Evolutionary conservation across 2,329 filamentous ascomycete genomes (phyloP), one percentile per base, ranked within the genome.

Genomic region (Rhynchosporium agropyri): DNA sequence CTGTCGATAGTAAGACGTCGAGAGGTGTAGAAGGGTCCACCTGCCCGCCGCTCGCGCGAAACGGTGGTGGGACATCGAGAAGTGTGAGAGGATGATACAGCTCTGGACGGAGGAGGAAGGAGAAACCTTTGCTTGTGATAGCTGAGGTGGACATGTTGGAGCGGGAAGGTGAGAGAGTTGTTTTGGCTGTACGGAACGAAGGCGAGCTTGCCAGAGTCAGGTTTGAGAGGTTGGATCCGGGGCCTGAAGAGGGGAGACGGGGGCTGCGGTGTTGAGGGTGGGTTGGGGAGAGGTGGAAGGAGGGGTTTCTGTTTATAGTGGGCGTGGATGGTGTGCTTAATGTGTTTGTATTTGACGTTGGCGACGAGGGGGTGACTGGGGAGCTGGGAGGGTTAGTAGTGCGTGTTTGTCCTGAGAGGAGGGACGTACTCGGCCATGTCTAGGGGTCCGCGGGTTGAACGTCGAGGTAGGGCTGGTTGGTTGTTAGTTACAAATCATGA

Each of bases 31-130:
- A 82, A 0, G 85, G 78, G 0, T 80, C 75, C 0, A 91, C 88
- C 67, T 88, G 85, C 65, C 87, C 81, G 26, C 85, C 76, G 0
- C 90, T 84, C 67, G 84, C 84, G 65, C 90, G 86, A 75, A 97
- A 94, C 3, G 91, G 78, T 0, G 79, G 72, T 0, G 86, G 85
- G 12, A 87, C 76, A 65, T 82, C 80, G 50, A 86, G 81, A 15
- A 83, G 83, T 0, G 89, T 87, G 29, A 97, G 80, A 1, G 89
- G 86, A 73, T 97, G 93, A 79, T 94, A 97, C 61, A 93, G 89
- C 67, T 91, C 86, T 3, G 91, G 88, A 26, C 88, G 85, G 10
- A 95, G 84, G 51, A 97, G 86, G 74, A 89, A 94, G 20, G 88
- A 86, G 69, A 97, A 90, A 78, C 96, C 89, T 71, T 90, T 89